Base-by-base conservation (phyloP, 768 basidiomycete species). In the Rhodotorula paludigena region DNA sequence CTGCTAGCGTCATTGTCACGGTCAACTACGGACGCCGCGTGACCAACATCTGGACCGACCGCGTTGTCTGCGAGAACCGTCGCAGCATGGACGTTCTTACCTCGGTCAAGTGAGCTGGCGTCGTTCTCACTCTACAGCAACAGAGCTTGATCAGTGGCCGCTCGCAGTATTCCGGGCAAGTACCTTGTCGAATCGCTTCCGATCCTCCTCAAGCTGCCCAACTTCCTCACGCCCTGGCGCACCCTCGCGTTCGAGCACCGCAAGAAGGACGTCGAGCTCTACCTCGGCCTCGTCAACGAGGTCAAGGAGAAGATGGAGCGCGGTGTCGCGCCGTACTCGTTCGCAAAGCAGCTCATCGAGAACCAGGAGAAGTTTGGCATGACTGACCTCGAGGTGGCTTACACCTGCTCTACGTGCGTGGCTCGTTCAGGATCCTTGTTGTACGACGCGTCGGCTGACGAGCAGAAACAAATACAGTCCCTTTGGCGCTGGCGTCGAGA, bases 151-250 rank as follows among this genome's bases (percentile, higher is more conserved):
- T 30, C 15, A 23, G 30, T 20, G 5, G 41, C 28, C 28, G 10
- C 15, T 20, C 25, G 3, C 62, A 73, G 61, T 52, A 69, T 73
- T 32, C 72, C 72, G 9, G 72, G 72, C n/a, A 62, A 66, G 36
- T 70, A 66, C 42, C 52, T 66, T 30, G 73, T 75, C 36, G 74
- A 75, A n/a, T 32, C 49, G 12, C 20, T 73, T 20, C 74, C 74
- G 33, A 51, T 64, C 42, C 57, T 75, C 23, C 57, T 60, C 38
- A 59, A 64, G 44, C 48, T 75, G 4, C 74, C 74, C 32, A 49
- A 36, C 61, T 68, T 68, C 64, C 69, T 75, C 49, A 64, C 70
- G 7, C 64, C 67, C 3, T 75, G 74, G 74, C 60, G 64, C 39
- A 42, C 28, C 8, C 32, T 60, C 39, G 74, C 65, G 32, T 33